Evolutionary conservation across 345 rosid species (phyloP).

Genomic region (Eucalyptus curtisii): DNA sequence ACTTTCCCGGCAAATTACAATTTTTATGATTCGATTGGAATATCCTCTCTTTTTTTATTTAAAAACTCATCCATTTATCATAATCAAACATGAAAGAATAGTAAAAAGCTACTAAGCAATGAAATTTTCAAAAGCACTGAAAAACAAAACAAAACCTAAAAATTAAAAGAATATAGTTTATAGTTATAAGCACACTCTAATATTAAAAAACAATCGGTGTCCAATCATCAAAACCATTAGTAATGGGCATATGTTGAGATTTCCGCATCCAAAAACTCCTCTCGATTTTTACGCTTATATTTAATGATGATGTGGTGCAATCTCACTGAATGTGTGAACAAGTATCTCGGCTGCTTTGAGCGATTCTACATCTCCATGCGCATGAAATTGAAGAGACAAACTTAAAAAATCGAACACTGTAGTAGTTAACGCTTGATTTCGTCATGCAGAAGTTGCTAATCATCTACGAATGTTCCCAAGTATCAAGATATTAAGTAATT

Average conservation of each 20-base stretch:
- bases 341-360: neutral
- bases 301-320: neutral
- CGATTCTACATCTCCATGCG: neutral
- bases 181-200: too few relatives aligned
- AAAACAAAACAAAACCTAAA: neutral
- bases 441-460: neutral
- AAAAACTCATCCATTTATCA: too few relatives aligned
- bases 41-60: neutral
- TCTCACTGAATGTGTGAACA: neutral
- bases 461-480: neutral
- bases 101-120: neutral
- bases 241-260: rapidly evolving
- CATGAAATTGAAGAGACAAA: neutral
- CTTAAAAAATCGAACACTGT: neutral
- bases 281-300: neutral
- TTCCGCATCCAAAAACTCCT: neutral
- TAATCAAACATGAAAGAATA: neutral
- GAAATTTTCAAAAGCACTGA: neutral
- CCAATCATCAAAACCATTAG: neutral
- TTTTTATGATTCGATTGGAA: neutral
- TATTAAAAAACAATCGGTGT: too few relatives aligned
- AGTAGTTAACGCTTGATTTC: neutral
- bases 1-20: neutral
- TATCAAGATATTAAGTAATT: neutral
- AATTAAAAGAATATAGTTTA: too few relatives aligned